These are phyloP conservation scores for Wallacemonas sp. DNA, from an alignment of 208 protist genomes.

Conservation along the genomic window DNA sequence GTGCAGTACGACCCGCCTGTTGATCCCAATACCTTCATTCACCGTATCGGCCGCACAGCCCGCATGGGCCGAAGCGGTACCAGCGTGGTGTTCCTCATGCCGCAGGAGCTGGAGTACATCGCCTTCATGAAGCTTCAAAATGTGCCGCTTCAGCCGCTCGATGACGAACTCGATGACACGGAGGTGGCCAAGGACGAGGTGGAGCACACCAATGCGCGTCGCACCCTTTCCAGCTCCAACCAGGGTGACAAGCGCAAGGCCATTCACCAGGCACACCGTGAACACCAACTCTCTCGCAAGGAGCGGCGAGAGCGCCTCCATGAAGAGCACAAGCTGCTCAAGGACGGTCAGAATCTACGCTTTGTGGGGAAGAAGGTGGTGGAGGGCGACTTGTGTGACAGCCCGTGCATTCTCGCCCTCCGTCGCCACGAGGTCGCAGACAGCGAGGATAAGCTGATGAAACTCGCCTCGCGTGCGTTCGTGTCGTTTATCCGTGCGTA, in stretches of 20 bases:
- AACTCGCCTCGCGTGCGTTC: slow-evolving; percentile 82
- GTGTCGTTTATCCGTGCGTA: slow-evolving; percentile 93
- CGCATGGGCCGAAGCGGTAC: slow-evolving; percentile 93
- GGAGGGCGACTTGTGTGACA: slow-evolving; percentile 80
- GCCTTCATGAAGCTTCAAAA: slow-evolving; percentile 92
- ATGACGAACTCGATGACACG: slow-evolving; percentile 69
- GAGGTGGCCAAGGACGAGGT: slow-evolving; percentile 52
- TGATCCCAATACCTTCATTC: slow-evolving; percentile 95
- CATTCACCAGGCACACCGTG: slow-evolving; percentile 68
- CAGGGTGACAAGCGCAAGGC: slow-evolving; percentile 62
- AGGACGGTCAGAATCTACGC: slow-evolving; percentile 29
- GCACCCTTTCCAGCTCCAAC: slow-evolving; percentile 74
- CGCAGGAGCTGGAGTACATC: slow-evolving; percentile 93
- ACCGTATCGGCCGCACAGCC: slow-evolving; percentile 96
- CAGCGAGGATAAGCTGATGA: slow-evolving; percentile 60
- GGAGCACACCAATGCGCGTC: slow-evolving; percentile 58
- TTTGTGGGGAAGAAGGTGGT: slow-evolving; percentile 59
- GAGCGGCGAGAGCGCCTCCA: slow-evolving; percentile 70
- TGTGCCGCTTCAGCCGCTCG: slow-evolving; percentile 73
- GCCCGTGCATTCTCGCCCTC: slow-evolving; percentile 58
- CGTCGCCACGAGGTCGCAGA: slow-evolving; percentile 52
- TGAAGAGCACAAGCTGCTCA: slow-evolving; percentile 49
- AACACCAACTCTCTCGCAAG: slow-evolving; percentile 67
- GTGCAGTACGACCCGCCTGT: slow-evolving; percentile 98
- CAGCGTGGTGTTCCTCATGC: slow-evolving; percentile 93